Evolutionary conservation across 257 asterid species (phyloP).

Genomic region (Ligustrum vulgare): DNA sequence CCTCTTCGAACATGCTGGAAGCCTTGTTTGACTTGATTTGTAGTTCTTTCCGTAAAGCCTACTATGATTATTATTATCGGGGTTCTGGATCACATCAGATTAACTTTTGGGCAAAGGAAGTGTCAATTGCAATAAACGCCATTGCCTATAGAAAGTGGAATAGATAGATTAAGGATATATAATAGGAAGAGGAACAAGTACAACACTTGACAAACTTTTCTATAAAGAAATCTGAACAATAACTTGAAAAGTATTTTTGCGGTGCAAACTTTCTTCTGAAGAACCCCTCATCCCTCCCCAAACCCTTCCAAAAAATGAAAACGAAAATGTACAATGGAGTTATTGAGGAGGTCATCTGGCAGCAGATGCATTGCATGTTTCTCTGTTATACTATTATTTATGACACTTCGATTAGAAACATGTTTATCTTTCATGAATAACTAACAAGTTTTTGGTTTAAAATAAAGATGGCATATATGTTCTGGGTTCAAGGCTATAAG

Average conservation of each 20-base stretch:
- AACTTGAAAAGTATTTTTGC: not conserved
- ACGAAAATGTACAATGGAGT: not conserved
- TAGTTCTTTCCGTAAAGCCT: too few species aligned
- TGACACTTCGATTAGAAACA: constrained; percentile 6
- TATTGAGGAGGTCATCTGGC: not conserved
- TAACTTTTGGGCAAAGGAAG: too few species aligned
- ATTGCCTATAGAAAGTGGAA: too few species aligned
- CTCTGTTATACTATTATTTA: not conserved
- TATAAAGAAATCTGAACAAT: not conserved
- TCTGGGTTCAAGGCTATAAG: constrained; percentile 84
- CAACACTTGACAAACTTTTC: not conserved
- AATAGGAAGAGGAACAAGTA: too few species aligned
- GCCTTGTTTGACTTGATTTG: too few species aligned
- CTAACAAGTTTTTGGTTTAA: constrained; percentile 17
- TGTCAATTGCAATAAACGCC: too few species aligned
- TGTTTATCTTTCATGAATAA: constrained; percentile 3
- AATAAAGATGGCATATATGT: constrained; percentile 91
- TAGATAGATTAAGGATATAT: too few species aligned
- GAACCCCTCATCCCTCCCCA: not conserved
- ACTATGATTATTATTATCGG: too few species aligned
- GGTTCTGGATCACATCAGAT: too few species aligned
- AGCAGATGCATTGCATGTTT: not conserved
- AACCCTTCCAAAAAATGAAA: not conserved
- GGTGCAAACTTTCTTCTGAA: not conserved
- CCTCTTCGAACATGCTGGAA: too few species aligned